Percentiles rank a stretch among this genome's conserved stretches.
Conservation (phyloP, 768 basidiomycete genomes). For the Serendipita sp. region DNA sequence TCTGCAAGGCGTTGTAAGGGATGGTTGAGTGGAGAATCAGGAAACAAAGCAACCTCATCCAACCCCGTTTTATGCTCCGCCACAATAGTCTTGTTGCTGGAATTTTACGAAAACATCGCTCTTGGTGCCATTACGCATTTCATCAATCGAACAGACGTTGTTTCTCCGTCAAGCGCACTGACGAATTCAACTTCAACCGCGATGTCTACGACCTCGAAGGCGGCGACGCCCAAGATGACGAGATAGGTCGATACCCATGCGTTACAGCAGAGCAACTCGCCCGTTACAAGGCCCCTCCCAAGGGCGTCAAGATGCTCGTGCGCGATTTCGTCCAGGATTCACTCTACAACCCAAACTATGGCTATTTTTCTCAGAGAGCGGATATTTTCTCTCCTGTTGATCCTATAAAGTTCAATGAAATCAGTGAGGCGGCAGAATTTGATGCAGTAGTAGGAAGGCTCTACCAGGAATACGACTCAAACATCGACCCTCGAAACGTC, state of each 20-base stretch:
- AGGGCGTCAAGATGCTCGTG: slow-evolving; percentile 78
- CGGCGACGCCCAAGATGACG: slow-evolving; percentile 22
- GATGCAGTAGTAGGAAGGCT: slow-evolving; percentile 62
- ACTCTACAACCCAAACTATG: slow-evolving; percentile 92
- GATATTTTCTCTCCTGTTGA: slow-evolving; percentile 65
- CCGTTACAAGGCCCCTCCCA: slow-evolving; percentile 42
- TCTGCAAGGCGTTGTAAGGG: neutral
- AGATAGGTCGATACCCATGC: slow-evolving; percentile 33
- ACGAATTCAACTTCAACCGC: slow-evolving; percentile 70
- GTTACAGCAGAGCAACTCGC: slow-evolving; percentile 63
- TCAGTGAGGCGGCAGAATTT: slow-evolving; percentile 60
- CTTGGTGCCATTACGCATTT: neutral
- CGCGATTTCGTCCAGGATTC: slow-evolving; percentile 96
- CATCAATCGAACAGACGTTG: neutral
- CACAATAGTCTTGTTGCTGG: neutral
- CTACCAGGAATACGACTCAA: slow-evolving; percentile 59
- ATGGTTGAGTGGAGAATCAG: neutral
- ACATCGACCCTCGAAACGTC: slow-evolving; percentile 30
- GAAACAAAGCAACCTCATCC: neutral
- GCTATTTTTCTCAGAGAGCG: slow-evolving; percentile 89
- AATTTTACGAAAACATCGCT: neutral
- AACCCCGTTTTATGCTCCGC: neutral
- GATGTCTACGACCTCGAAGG: slow-evolving; percentile 36
- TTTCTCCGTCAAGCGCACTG: slow-evolving; percentile 18
- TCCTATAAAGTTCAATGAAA: slow-evolving; percentile 48